Conservation (phyloP, 805 yeast species). For the Saccharomycopsis guyanensis region DNA sequence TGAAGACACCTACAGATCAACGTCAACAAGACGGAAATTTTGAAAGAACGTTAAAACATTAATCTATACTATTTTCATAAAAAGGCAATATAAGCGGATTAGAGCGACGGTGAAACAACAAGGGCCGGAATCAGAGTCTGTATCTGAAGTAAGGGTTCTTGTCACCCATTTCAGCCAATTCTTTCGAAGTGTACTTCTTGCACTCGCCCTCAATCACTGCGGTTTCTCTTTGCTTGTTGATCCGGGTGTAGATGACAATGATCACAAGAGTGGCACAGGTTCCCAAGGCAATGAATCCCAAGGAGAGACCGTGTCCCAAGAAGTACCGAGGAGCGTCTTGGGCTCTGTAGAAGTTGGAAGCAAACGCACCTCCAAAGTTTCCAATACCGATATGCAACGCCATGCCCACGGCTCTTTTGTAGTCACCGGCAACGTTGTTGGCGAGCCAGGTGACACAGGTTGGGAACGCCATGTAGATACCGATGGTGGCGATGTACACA, state of each 20-base stretch:
- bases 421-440: conserved; percentile 31
- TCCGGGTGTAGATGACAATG: conserved; percentile 24
- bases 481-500: conserved; percentile 28
- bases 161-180: conserved; percentile 35
- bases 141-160: conserved; percentile 35
- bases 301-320: conserved; percentile 30
- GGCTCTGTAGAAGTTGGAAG: conserved; percentile 29
- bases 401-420: conserved; percentile 34
- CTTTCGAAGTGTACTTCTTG: conserved; percentile 25
- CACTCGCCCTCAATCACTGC: conserved; percentile 29
- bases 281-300: conserved; percentile 31
- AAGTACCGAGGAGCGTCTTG: conserved; percentile 25
- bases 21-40: too few species aligned
- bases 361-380: conserved; percentile 33
- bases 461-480: conserved; percentile 29
- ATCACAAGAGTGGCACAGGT: conserved; percentile 23
- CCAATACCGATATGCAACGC: conserved; percentile 35
- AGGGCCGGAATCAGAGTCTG: too few species aligned
- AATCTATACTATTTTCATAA: too few species aligned
- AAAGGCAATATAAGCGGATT: too few species aligned
- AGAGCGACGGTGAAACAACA: too few species aligned
- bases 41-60: too few species aligned
- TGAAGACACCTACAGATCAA: too few species aligned
- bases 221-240: conserved; percentile 25
- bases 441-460: conserved; percentile 31